phyloP scores from a whole-genome alignment of 208 protist species.

The Leishmania mexicana region DNA sequence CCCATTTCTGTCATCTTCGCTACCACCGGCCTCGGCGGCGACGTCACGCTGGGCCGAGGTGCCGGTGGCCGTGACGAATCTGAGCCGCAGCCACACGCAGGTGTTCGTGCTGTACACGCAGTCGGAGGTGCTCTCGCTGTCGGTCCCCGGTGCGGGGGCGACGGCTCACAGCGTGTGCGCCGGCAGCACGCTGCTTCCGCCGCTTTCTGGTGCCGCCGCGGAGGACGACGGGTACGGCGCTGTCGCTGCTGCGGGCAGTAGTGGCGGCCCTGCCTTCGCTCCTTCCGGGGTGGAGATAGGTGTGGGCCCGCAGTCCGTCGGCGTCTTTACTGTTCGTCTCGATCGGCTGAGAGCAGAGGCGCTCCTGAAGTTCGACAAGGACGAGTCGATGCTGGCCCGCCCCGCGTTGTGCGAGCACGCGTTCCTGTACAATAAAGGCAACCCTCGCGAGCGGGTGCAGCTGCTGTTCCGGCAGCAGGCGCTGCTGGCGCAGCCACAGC shows the following conservation, averaged over 20 bases:
- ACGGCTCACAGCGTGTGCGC: background rate
- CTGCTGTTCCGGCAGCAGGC: conserved; percentile 42
- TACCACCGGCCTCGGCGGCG: background rate
- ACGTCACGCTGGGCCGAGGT: conserved; percentile 23
- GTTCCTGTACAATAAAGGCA: conserved; percentile 64
- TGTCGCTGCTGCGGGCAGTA: background rate
- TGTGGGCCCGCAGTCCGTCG: conserved; percentile 37
- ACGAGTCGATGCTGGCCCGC: conserved; percentile 38
- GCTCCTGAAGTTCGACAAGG: conserved; percentile 67
- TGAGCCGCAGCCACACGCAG: conserved; percentile 30
- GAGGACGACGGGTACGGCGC: conserved; percentile 6
- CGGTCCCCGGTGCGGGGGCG: background rate
- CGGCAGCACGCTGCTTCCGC: conserved; percentile 19
- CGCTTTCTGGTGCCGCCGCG: background rate
- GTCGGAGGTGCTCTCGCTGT: conserved; percentile 38
- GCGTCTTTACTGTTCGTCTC: conserved; percentile 68
- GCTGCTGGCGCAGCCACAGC: conserved; percentile 14
- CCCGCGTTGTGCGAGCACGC: conserved; percentile 69
- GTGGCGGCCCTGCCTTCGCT: background rate
- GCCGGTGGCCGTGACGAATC: conserved; percentile 29
- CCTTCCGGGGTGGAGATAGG: conserved; percentile 25
- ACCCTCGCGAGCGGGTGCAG: conserved; percentile 73
- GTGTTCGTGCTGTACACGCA: conserved; percentile 41
- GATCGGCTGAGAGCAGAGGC: conserved; percentile 62
- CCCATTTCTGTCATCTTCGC: background rate